Evolutionary conservation across 257 asterid genomes (phyloP).

Genomic region (Osmanthus fragrans): DNA sequence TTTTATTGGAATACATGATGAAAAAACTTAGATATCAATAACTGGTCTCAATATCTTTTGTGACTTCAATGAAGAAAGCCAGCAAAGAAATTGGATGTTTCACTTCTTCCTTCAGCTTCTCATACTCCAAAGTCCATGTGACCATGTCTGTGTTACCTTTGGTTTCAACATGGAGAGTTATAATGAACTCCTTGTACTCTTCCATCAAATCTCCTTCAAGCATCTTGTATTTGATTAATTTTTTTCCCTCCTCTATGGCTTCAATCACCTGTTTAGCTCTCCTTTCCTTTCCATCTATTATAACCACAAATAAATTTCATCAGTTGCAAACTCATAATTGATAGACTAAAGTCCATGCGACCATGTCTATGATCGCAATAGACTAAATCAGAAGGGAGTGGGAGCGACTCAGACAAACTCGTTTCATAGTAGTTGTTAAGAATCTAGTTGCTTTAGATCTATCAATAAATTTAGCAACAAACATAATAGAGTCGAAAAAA

Average conservation of each 20-base stretch:
- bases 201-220: conserved; percentile 35
- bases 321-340: neutral
- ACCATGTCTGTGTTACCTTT: conserved; percentile 23
- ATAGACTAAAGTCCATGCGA: no score
- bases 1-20: neutral
- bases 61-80: conserved; percentile 29
- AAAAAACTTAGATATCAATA: neutral
- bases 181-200: conserved; percentile 29
- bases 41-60: conserved; percentile 36
- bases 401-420: no score
- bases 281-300: conserved; percentile 29
- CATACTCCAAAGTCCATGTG: conserved; percentile 42
- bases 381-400: no score
- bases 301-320: neutral
- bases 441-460: no score
- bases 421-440: no score
- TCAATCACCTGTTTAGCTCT: conserved; percentile 27
- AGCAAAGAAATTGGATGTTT: conserved; percentile 25
- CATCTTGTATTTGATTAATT: conserved; percentile 21
- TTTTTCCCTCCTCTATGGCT: conserved; percentile 29
- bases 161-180: conserved; percentile 32
- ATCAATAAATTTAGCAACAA: no score
- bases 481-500: no score
- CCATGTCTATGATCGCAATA: no score
- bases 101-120: conserved; percentile 25